These are phyloP conservation scores for Bocquillonia castaneifolia DNA, from an alignment of 441 rosid species.

Conservation along the genomic window DNA sequence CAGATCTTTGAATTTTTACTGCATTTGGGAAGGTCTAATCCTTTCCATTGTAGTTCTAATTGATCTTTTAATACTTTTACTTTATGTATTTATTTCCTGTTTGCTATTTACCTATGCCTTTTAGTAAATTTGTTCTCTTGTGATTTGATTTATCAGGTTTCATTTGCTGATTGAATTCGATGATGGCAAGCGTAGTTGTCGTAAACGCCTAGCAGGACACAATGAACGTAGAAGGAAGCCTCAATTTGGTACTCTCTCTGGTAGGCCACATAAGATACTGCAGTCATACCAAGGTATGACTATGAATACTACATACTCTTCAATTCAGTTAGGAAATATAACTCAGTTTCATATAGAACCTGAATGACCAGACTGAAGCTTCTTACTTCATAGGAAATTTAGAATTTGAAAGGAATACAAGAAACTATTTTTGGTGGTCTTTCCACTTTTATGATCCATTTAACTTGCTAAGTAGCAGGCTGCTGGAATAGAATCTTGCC, in stretches of 20 bases:
- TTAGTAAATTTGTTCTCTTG: not conserved
- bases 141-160: constrained; percentile 47
- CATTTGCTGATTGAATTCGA: constrained; percentile 86
- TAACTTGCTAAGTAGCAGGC: too few species aligned
- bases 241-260: constrained; percentile 40
- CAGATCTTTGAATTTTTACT: not conserved
- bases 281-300: constrained; percentile 51
- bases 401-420: not conserved
- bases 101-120: not conserved
- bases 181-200: constrained; percentile 85
- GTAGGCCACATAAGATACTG: constrained; percentile 40
- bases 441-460: too few species aligned
- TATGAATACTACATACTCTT: constrained; percentile 2
- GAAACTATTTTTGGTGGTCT: not conserved
- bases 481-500: not conserved
- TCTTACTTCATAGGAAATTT: not conserved
- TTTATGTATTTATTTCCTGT: not conserved
- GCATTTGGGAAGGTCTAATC: not conserved
- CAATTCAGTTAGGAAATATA: not conserved
- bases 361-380: not conserved
- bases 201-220: constrained; percentile 82
- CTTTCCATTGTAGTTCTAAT: not conserved
- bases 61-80: not conserved
- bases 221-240: constrained; percentile 82
- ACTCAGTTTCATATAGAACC: constrained; percentile 1